These are phyloP conservation scores for Suillus spraguei DNA, from an alignment of 768 basidiomycete species.

Conservation along the genomic window DNA sequence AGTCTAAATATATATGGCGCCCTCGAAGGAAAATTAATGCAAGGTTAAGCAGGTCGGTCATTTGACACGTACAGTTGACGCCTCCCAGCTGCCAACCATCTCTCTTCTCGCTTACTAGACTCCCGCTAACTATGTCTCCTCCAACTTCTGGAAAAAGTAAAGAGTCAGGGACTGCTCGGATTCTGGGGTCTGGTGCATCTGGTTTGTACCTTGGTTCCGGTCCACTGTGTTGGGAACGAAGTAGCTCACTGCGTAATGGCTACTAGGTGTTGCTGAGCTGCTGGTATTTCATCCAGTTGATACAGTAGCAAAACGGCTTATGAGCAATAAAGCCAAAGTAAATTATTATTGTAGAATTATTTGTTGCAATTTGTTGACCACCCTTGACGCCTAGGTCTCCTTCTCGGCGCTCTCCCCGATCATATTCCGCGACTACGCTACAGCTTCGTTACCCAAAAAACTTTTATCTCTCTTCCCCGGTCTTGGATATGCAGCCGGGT, in stretches of 20 bases:
- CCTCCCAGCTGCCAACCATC: not conserved
- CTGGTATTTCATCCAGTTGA: constrained; percentile 96
- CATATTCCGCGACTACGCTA: constrained; percentile 86
- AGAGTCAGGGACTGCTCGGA: constrained; percentile 88
- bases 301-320: constrained; percentile 97
- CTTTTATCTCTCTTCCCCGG: constrained; percentile 96
- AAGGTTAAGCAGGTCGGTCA: constrained; percentile 5
- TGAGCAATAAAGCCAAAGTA: constrained; percentile 95
- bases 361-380: constrained; percentile 6
- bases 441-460: constrained; percentile 64
- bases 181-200: constrained; percentile 91
- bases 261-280: constrained; percentile 88
- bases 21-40: not conserved
- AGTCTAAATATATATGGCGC: not conserved
- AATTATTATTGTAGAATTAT: not conserved
- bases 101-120: not conserved
- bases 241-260: not conserved
- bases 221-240: not conserved
- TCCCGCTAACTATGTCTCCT: constrained; percentile 45
- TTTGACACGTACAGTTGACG: not conserved
- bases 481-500: constrained; percentile 96
- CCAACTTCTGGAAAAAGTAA: constrained; percentile 49
- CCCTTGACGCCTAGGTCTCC: constrained; percentile 51
- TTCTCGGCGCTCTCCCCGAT: constrained; percentile 65
- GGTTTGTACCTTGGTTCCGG: constrained; percentile 47